These are phyloP conservation scores for Phytomonas francai DNA, from an alignment of 208 protist species.

Conservation along the genomic window DNA sequence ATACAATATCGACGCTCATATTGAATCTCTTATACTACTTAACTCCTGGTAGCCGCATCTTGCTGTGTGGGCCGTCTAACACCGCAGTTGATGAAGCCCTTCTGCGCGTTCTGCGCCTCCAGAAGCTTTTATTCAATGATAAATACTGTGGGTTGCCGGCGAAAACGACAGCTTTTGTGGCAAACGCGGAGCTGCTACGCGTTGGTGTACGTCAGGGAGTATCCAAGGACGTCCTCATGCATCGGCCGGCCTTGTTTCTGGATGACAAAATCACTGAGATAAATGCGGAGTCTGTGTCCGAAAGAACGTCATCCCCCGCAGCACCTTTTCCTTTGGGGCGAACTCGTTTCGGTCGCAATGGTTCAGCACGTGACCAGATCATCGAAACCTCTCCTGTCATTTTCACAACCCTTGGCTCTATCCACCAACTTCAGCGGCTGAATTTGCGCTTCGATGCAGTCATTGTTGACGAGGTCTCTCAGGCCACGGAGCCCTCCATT, in stretches of 20 bases:
- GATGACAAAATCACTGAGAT: slow-evolving; percentile 31
- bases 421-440: slow-evolving; percentile 43
- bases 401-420: slow-evolving; percentile 76
- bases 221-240: slow-evolving; percentile 40
- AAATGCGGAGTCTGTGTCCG: neutral
- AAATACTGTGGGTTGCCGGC: neutral
- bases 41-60: slow-evolving; percentile 24
- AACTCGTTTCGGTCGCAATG: neutral
- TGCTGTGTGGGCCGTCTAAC: slow-evolving; percentile 84
- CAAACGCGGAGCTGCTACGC: slow-evolving; percentile 29
- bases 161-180: neutral
- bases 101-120: slow-evolving; percentile 47
- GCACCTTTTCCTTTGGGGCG: neutral
- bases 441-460: slow-evolving; percentile 70
- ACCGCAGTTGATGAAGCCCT: slow-evolving; percentile 80
- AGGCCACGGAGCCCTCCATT: slow-evolving; percentile 83
- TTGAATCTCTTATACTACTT: slow-evolving; percentile 64
- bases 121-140: slow-evolving; percentile 15
- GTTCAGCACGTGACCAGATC: slow-evolving; percentile 16
- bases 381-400: slow-evolving; percentile 35
- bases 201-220: slow-evolving; percentile 63
- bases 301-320: neutral
- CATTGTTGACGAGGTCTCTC: slow-evolving; percentile 90
- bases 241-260: slow-evolving; percentile 45
- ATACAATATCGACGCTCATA: slow-evolving; percentile 69